phyloP scores from a whole-genome alignment of 768 basidiomycete species.

The Pleurotus platypus region DNA sequence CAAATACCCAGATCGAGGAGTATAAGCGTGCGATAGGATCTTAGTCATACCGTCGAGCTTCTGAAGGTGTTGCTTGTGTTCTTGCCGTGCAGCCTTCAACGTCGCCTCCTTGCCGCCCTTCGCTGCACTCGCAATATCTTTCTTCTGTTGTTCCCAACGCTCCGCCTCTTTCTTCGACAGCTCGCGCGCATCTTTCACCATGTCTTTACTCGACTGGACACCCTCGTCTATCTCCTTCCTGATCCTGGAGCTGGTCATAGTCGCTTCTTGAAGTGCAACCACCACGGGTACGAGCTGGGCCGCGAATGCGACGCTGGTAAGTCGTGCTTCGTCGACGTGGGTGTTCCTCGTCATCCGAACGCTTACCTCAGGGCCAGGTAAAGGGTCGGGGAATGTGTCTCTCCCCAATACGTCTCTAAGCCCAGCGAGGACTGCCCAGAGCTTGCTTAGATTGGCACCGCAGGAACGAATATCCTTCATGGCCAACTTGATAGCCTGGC shows the following conservation, averaged over 20 bases:
- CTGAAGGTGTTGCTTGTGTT: constrained; percentile 35
- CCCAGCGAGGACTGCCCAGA: constrained; percentile 53
- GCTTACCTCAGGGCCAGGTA: constrained; percentile 44
- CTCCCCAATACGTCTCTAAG: constrained; percentile 35
- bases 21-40: constrained; percentile 38
- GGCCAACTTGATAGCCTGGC: constrained; percentile 39
- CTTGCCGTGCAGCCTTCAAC: background rate
- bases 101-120: constrained; percentile 15
- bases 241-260: constrained; percentile 40
- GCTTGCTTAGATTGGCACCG: constrained; percentile 56
- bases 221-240: constrained; percentile 63
- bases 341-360: constrained; percentile 28
- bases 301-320: constrained; percentile 34
- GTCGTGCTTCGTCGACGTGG: constrained; percentile 13
- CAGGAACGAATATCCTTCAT: constrained; percentile 48
- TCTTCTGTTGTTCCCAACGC: constrained; percentile 47
- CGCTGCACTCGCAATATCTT: constrained; percentile 25
- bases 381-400: constrained; percentile 44
- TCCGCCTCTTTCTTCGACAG: constrained; percentile 54
- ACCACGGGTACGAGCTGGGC: constrained; percentile 70
- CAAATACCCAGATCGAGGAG: constrained; percentile 48
- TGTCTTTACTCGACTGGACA: constrained; percentile 51
- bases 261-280: constrained; percentile 51
- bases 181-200: constrained; percentile 47
- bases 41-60: constrained; percentile 56